phyloP scores from a whole-genome alignment of 768 basidiomycete species.

The Amanita rimosa region DNA sequence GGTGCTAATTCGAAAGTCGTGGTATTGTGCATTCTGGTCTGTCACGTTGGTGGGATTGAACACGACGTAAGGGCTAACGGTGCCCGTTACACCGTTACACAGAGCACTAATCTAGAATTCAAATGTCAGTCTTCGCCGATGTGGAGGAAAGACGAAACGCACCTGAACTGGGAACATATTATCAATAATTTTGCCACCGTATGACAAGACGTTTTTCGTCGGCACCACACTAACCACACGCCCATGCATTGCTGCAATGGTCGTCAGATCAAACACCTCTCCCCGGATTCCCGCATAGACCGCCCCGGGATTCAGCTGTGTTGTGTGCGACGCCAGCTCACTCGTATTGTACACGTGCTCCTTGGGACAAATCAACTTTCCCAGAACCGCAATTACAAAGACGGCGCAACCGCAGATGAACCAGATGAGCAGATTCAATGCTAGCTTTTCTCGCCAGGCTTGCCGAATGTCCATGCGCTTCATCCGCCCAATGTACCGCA shows the following conservation, averaged over 20 bases:
- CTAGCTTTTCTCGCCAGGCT: constrained; percentile 96
- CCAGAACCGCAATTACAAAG: constrained; percentile 88
- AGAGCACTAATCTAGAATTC: constrained; percentile 70
- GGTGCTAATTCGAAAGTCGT: constrained; percentile 88
- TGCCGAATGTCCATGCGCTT: constrained; percentile 89
- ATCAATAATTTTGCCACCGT: constrained; percentile 69
- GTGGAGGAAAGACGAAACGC: not conserved
- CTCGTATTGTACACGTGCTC: constrained; percentile 78
- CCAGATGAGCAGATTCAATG: constrained; percentile 94
- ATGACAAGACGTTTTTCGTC: constrained; percentile 55
- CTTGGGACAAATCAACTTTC: constrained; percentile 85
- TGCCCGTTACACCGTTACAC: constrained; percentile 77
- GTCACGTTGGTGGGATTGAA: constrained; percentile 70
- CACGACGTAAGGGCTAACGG: constrained; percentile 75
- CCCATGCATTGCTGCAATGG: constrained; percentile 54
- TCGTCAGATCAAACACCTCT: constrained; percentile 85
- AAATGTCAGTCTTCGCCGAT: not conserved
- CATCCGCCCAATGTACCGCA: constrained; percentile 77
- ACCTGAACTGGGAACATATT: constrained; percentile 92
- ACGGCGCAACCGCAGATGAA: constrained; percentile 79
- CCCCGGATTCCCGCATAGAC: constrained; percentile 81
- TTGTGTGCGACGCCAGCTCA: constrained; percentile 71
- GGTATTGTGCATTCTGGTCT: constrained; percentile 71
- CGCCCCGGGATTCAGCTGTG: constrained; percentile 50
- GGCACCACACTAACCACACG: constrained; percentile 66